Base-by-base conservation (phyloP, 106 monocot genomes). In the Dioscorea dumetorum region DNA sequence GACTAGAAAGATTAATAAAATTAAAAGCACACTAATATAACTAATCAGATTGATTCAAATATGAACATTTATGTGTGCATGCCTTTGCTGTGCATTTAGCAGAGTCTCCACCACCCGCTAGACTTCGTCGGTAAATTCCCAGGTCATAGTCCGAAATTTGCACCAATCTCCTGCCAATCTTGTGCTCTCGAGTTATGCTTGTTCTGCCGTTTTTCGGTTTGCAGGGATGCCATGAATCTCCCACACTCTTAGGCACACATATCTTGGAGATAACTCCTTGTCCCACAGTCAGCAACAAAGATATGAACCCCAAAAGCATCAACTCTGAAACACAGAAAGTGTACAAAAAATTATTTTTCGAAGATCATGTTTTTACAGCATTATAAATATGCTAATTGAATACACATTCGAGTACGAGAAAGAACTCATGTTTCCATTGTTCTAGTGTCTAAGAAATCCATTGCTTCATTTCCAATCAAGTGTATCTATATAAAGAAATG, bases 241-340 rank as follows among this genome's bases (percentile, higher is more conserved):
- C 78, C 8, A 78, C 67, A 22, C 66, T 72, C 58, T 48, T 33
- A 8, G 82, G 77, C 8, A 82, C 72, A 69, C 82, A 82, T 57
- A 82, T 82, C 52, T 66, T 72, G 8, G 77, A 57, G 33, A 82
- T 65, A 5, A 48, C 67, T 5, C 31, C 62, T 57, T 77, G 77
- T 48, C 71, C 70, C 31, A 77, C 63, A 24, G 72, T 68, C 10
- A 82, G 77, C 9, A 82, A 69, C 50, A 82, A 57, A 35, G 82
- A 82, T 19, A 82, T 82, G 70, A 81, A 81, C 10, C 81, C 81
- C 24, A 72, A 48, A 3, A 72, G 50, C 76, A 76, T 76, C 62
- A 82, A 51, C 67, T 78, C 70, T 78, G 74, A 23, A 13, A 28
- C 28, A 28, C 28, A n/a, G 28, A 28, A 28, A 28, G 3, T 28